Evolutionary conservation across 768 basidiomycete species (phyloP).

Genomic region (Termitomyces sp.): DNA sequence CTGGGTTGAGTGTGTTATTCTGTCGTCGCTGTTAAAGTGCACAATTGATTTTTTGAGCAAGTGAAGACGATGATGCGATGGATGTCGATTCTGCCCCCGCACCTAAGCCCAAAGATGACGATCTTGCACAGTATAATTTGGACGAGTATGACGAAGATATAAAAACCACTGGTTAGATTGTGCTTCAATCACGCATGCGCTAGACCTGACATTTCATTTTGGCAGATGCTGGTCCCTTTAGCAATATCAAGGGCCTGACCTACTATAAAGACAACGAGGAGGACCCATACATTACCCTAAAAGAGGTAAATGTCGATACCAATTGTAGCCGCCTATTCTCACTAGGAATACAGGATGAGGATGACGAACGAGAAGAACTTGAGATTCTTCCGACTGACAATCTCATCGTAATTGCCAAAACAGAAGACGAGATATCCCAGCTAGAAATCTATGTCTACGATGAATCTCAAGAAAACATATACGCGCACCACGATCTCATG

Average conservation of each 20-base stretch:
- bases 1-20: conserved; percentile 84
- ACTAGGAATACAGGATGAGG: conserved; percentile 40
- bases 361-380: conserved; percentile 85
- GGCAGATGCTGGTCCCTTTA: conserved; percentile 75
- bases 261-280: conserved; percentile 90
- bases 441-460: conserved; percentile 96
- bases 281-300: conserved; percentile 95
- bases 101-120: conserved; percentile 42
- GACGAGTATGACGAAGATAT: conserved; percentile 89
- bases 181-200: conserved; percentile 1
- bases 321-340: conserved; percentile 5
- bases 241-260: conserved; percentile 90
- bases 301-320: conserved; percentile 59
- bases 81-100: conserved; percentile 43
- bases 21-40: not conserved
- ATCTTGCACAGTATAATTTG: conserved; percentile 82
- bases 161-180: conserved; percentile 25
- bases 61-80: conserved; percentile 52
- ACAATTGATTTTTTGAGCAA: conserved; percentile 15
- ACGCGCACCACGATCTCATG: conserved; percentile 97
- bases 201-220: conserved; percentile 8
- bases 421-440: conserved; percentile 94
- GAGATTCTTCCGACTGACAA: conserved; percentile 90
- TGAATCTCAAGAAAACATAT: conserved; percentile 85
- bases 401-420: conserved; percentile 88